Percentiles rank a stretch among this genome's conserved stretches.
These are phyloP conservation scores for Halophytophthora polymorphica DNA, from an alignment of 352 stramenopile species.

Conservation along the genomic window DNA sequence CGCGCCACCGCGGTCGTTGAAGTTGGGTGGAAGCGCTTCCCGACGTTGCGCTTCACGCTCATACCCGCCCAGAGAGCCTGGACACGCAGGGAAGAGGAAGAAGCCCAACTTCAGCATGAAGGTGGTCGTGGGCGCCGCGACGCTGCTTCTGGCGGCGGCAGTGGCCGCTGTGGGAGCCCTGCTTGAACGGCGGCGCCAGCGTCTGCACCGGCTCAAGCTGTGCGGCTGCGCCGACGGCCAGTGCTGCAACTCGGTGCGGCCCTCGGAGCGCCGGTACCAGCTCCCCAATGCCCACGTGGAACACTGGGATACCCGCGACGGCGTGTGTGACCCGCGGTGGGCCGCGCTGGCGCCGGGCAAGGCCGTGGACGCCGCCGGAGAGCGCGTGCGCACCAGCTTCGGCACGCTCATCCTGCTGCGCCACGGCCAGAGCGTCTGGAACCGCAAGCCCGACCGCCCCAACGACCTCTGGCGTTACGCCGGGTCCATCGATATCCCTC, in stretches of 20 bases:
- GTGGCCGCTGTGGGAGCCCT: constrained; percentile 22
- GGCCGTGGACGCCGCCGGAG: constrained; percentile 5
- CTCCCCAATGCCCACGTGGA: constrained; percentile 69
- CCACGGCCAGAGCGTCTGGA: constrained; percentile 86
- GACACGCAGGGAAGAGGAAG: constrained; percentile 6
- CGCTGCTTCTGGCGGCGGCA: constrained; percentile 19
- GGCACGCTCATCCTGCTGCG: constrained; percentile 78
- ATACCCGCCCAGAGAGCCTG: constrained; percentile 4
- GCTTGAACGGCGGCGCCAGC: constrained; percentile 27
- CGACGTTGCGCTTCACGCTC: too few species aligned
- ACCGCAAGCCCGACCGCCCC: constrained; percentile 71
- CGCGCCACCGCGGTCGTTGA: too few species aligned
- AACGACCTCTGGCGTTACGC: constrained; percentile 81
- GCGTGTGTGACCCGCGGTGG: constrained; percentile 59
- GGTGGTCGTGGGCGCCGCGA: constrained; percentile 20
- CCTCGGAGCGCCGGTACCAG: constrained; percentile 61
- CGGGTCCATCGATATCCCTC: constrained; percentile 78
- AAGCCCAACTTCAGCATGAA: constrained; percentile 20
- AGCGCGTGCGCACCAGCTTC: constrained; percentile 49
- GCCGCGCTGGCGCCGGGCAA: constrained; percentile 37
- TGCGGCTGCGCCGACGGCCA: constrained; percentile 69
- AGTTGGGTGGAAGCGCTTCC: too few species aligned
- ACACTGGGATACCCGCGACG: constrained; percentile 61
- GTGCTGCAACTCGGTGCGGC: constrained; percentile 69
- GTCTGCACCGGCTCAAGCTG: constrained; percentile 17